Base-by-base conservation (phyloP, 2,329 filamentous ascomycete species). In the Talaromyces islandicus region DNA sequence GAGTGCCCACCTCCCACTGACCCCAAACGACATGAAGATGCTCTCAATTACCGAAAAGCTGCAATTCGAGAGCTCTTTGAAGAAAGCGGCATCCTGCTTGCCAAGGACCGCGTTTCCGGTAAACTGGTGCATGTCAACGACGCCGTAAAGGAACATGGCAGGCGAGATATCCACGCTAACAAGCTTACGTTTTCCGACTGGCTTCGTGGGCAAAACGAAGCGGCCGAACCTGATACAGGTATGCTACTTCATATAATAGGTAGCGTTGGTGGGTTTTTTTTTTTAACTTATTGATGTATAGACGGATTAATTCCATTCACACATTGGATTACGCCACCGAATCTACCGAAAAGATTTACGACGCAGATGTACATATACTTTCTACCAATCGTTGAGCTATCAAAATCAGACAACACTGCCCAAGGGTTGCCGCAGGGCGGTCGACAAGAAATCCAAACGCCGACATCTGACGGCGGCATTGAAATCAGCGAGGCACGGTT, bases 291-390 rank as follows among this genome's bases (percentile, higher is more conserved):
- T 21, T 17, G 9, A 21, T 6, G 24, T 9, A 46, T 46, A 85
- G 87, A 87, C 1, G 79, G 81, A 41, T 77, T 97, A 3, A 78
- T 90, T 7, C 91, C 92, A 0, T 97, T 96, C 70, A 96, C 92
- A 0, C 85, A 91, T 58, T 97, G 94, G 94, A 82, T 97, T 59
- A 97, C 94, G 2, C 93, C 93, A 0, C 68, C 66, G 0, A 85
- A 84, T 63, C 78, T 88, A 1, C 83, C 86, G 0, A 91, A 88
- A 67, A 84, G 94, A 52, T 99, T 95, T 77, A 91, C 90, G 0
- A 97, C 93, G 0, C 92, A 97, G 71, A 97, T 97, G 93, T 99
- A 97, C 75, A 74, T 97, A 11, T 96, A 96, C 75, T 88, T 95
- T 74, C 81, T 97, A 2, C 92, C 92, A 0, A 75, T 87, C 11